Conservation (phyloP, 2,329 filamentous ascomycete genomes). For the Cadophora malorum region DNA sequence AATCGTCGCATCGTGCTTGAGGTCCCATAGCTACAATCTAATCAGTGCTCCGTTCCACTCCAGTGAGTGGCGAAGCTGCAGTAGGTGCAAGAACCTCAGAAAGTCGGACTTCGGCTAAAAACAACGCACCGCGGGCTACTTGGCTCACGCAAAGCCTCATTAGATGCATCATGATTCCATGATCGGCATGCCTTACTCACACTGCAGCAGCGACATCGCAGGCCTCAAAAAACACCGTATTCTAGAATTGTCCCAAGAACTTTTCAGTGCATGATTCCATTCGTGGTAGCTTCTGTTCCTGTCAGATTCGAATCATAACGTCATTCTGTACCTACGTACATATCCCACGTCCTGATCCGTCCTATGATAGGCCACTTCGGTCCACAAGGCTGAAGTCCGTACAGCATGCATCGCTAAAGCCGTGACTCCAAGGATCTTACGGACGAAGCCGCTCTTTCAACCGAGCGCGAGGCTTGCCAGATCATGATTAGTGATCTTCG, state of each 20-base stretch:
- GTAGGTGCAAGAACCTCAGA: neutral
- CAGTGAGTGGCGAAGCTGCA: neutral
- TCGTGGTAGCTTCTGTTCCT: neutral
- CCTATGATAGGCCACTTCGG: neutral
- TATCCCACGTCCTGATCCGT: neutral
- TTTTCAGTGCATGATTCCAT: neutral
- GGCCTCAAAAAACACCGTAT: neutral
- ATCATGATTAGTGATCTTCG: neutral
- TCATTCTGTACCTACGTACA: neutral
- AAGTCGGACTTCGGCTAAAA: neutral
- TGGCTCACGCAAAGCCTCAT: neutral
- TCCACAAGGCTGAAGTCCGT: constrained; percentile 4
- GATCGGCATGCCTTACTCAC: neutral
- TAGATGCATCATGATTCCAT: neutral
- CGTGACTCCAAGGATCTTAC: neutral
- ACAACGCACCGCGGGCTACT: neutral
- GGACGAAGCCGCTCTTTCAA: neutral
- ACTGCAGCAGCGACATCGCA: neutral
- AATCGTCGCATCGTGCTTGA: neutral
- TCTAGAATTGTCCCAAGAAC: neutral
- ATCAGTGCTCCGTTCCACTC: neutral
- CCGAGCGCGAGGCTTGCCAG: neutral
- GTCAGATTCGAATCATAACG: neutral
- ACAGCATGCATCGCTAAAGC: neutral
- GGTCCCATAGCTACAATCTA: neutral